Evolutionary conservation across 345 rosid species (phyloP).

Genomic region (Punica granatum): DNA sequence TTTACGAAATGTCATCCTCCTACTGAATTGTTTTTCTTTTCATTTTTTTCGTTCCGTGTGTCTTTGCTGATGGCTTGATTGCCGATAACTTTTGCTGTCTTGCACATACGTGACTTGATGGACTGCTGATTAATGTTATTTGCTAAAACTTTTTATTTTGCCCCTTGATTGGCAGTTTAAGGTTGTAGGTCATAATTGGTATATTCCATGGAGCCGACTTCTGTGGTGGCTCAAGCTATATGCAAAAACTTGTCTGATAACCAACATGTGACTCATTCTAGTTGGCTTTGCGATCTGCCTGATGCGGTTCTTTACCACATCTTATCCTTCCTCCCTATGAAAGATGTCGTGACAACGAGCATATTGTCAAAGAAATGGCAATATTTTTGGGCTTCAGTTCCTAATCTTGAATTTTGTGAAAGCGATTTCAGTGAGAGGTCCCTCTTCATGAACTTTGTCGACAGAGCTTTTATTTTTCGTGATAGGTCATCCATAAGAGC

Average conservation of each 20-base stretch:
- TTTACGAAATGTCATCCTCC: too few relatives aligned
- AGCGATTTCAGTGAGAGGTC: neutral
- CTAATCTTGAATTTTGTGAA: slow-evolving; percentile 1
- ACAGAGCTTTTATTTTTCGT: slow-evolving; percentile 8
- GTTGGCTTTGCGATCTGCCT: neutral
- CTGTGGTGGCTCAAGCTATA: too few relatives aligned
- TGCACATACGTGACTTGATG: too few relatives aligned
- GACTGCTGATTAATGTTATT: too few relatives aligned
- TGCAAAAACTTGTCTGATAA: neutral
- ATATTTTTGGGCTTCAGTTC: slow-evolving; percentile 6
- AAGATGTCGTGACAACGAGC: slow-evolving; percentile 6
- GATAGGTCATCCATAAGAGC: neutral
- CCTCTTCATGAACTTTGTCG: slow-evolving; percentile 11
- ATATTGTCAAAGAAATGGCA: slow-evolving; percentile 8
- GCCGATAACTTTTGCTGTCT: too few relatives aligned
- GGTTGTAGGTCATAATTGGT: too few relatives aligned
- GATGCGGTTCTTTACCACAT: slow-evolving; percentile 8
- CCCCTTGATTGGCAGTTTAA: too few relatives aligned
- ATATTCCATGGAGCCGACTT: too few relatives aligned
- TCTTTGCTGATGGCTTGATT: too few relatives aligned
- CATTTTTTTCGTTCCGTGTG: too few relatives aligned
- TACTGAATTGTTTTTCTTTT: too few relatives aligned
- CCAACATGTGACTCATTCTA: neutral
- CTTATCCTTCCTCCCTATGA: slow-evolving; percentile 5
- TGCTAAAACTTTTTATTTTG: too few relatives aligned